A percentile compares a stretch with the other conserved stretches of the same genome.
Conservation (phyloP, 2,329 filamentous ascomycete genomes). For the Pseudogymnoascus destructans region DNA sequence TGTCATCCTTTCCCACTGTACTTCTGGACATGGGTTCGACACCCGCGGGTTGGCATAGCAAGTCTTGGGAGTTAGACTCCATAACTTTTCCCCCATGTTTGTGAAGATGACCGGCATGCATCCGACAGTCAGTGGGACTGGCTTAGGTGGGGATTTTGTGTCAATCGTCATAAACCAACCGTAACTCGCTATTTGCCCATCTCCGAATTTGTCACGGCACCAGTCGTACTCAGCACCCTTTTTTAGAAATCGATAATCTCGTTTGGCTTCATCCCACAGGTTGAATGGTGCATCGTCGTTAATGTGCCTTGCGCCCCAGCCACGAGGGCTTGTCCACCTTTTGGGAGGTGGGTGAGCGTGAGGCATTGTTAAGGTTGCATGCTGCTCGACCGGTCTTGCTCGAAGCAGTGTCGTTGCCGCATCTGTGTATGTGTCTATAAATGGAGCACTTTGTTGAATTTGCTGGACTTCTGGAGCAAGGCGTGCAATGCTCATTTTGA, state of each 20-base stretch:
- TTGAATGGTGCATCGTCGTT: slow-evolving; percentile 16
- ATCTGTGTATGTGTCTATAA: not conserved
- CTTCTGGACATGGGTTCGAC: not conserved
- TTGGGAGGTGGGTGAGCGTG: not conserved
- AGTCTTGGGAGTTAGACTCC: not conserved
- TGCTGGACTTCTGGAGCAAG: not conserved
- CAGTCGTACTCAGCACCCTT: slow-evolving; percentile 11
- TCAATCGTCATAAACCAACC: slow-evolving; percentile 16
- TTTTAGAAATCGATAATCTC: slow-evolving; percentile 12
- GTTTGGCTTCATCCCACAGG: slow-evolving; percentile 12
- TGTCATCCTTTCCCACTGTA: not conserved
- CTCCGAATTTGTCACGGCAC: slow-evolving; percentile 34
- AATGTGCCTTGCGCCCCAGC: slow-evolving; percentile 15
- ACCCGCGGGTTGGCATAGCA: not conserved
- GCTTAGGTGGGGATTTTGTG: slow-evolving; percentile 15
- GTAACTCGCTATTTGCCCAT: slow-evolving; percentile 21
- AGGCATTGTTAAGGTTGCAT: not conserved
- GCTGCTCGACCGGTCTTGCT: not conserved
- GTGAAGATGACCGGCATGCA: slow-evolving; percentile 16
- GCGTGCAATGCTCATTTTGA: not conserved
- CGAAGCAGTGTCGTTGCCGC: not conserved
- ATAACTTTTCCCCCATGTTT: not conserved
- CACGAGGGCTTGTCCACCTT: slow-evolving; percentile 5
- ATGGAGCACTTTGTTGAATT: not conserved
- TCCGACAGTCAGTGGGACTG: slow-evolving; percentile 15